Evolutionary conservation across 495 filamentous ascomycete species (phyloP).

Genomic region (Darksidea phi): DNA sequence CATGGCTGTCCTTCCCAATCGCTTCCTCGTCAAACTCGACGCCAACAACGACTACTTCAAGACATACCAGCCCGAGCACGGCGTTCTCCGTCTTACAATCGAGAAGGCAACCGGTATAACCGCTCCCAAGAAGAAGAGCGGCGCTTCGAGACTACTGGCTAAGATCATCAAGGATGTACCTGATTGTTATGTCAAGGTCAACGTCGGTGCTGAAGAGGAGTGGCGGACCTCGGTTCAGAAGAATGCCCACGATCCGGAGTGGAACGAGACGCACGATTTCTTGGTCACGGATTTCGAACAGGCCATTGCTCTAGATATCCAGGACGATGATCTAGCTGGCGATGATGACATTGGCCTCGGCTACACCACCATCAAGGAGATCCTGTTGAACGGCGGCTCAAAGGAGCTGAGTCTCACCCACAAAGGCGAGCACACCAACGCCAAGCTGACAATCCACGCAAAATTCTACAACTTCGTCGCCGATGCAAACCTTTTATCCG

Average conservation of each 20-base stretch:
- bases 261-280: constrained; percentile 49
- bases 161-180: constrained; percentile 42
- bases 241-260: constrained; percentile 43
- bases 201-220: constrained; percentile 41
- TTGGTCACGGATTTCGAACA: constrained; percentile 45
- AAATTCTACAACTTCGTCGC: constrained; percentile 43
- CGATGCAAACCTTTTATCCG: constrained; percentile 38
- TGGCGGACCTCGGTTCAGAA: constrained; percentile 46
- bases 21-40: constrained; percentile 47
- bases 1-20: constrained; percentile 48
- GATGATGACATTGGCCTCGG: constrained; percentile 48
- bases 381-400: constrained; percentile 41
- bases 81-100: constrained; percentile 46
- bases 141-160: constrained; percentile 40
- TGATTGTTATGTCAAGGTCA: constrained; percentile 47
- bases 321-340: constrained; percentile 44
- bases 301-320: constrained; percentile 41
- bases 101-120: constrained; percentile 41
- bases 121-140: constrained; percentile 21
- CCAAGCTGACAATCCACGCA: constrained; percentile 38
- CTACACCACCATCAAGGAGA: constrained; percentile 42
- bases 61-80: constrained; percentile 45
- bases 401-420: constrained; percentile 42
- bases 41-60: constrained; percentile 47
- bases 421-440: constrained; percentile 40